phyloP scores from a whole-genome alignment of 2,329 filamentous ascomycete species.

The Didymella sp. region DNA sequence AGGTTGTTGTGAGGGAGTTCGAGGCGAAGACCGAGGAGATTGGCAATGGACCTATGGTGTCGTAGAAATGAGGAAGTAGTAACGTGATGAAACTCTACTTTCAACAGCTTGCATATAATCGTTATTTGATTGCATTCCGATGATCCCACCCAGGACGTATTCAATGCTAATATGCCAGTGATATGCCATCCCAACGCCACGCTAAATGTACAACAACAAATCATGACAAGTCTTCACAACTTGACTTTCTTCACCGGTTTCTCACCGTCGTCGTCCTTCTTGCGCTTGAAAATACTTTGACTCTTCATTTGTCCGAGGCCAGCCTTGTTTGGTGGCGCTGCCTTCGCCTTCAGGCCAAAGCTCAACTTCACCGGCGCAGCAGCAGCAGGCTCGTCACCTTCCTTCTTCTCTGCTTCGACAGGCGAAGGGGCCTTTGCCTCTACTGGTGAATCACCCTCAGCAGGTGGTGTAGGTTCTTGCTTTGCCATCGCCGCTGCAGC shows the following conservation, averaged over 20 bases:
- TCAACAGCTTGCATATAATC: too few species aligned
- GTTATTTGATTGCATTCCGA: too few species aligned
- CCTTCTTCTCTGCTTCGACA: slow-evolving; percentile 76
- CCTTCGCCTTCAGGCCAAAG: slow-evolving; percentile 44
- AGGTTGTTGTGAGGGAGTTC: slow-evolving; percentile 22
- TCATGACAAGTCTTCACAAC: slow-evolving; percentile 23
- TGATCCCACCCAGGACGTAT: background rate
- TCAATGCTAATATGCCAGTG: background rate
- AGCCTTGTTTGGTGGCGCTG: slow-evolving; percentile 34
- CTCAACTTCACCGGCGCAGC: slow-evolving; percentile 44
- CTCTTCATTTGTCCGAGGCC: slow-evolving; percentile 46
- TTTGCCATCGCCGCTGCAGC: slow-evolving; percentile 50
- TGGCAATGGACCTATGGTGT: background rate
- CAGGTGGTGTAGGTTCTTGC: slow-evolving; percentile 44
- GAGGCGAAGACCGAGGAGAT: slow-evolving; percentile 12
- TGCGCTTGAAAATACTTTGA: slow-evolving; percentile 48
- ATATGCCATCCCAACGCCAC: slow-evolving; percentile 22
- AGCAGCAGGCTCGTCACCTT: slow-evolving; percentile 48
- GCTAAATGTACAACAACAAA: slow-evolving; percentile 26
- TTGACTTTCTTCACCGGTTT: slow-evolving; percentile 47
- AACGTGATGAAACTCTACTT: too few species aligned
- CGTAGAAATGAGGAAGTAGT: background rate
- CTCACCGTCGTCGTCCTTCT: slow-evolving; percentile 35
- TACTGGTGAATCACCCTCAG: slow-evolving; percentile 39
- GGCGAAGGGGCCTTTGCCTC: slow-evolving; percentile 56